Evolutionary conservation across 805 yeast species (phyloP).

Genomic region (Scheffersomyces coipomensis): DNA sequence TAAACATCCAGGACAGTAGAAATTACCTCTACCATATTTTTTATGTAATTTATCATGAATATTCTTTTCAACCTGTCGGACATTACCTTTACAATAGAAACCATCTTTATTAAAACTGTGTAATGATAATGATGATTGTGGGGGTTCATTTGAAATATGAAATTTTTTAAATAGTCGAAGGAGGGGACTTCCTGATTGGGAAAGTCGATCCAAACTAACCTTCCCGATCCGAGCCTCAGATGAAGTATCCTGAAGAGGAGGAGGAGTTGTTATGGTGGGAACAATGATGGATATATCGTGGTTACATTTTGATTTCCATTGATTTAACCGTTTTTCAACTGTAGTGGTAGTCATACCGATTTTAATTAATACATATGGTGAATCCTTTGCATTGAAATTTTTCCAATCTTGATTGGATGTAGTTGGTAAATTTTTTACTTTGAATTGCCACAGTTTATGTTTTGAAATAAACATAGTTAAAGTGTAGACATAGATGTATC

Average conservation of each 20-base stretch:
- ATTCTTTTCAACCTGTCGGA: slow-evolving; percentile 36
- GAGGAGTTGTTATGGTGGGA: too few species aligned
- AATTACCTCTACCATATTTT: slow-evolving; percentile 46
- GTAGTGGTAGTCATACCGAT: slow-evolving; percentile 54
- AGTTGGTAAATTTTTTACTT: slow-evolving; percentile 30
- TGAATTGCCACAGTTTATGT: slow-evolving; percentile 33
- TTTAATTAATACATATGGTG: slow-evolving; percentile 43
- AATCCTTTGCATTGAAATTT: slow-evolving; percentile 33
- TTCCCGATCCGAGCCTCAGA: not conserved
- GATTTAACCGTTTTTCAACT: slow-evolving; percentile 40
- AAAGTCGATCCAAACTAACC: too few species aligned
- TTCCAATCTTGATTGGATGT: slow-evolving; percentile 18
- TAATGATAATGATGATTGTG: not conserved
- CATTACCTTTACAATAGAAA: slow-evolving; percentile 27
- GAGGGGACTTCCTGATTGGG: too few species aligned
- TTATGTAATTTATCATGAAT: slow-evolving; percentile 39
- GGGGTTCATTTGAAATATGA: too few species aligned
- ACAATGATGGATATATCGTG: slow-evolving; percentile 41
- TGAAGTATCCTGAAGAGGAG: too few species aligned
- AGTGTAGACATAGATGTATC: slow-evolving; percentile 53
- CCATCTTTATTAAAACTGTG: slow-evolving; percentile 27
- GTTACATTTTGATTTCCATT: slow-evolving; percentile 54
- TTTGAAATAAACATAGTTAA: slow-evolving; percentile 29
- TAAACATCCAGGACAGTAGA: slow-evolving; percentile 49
- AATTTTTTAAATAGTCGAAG: too few species aligned